A percentile compares a stretch with the other conserved stretches of the same genome.
phyloP scores from a whole-genome alignment of 129 eudicot genomes.

The Gnaphalium uliginosum region DNA sequence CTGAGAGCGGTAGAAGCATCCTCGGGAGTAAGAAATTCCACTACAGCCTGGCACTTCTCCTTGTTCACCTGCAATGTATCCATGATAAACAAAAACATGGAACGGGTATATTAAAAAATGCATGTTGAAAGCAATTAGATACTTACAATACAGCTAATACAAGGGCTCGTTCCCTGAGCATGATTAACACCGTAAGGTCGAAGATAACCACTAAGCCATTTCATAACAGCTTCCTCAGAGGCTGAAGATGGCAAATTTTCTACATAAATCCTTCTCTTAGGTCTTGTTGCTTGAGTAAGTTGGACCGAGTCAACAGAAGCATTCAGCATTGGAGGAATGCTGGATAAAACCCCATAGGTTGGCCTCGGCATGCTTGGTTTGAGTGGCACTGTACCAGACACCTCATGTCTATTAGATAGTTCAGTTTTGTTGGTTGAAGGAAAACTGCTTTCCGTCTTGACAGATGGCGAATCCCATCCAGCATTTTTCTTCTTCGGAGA shows the following conservation, averaged over 20 bases:
- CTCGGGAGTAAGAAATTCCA: slow-evolving; percentile 95
- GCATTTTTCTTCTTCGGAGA: slow-evolving; percentile 75
- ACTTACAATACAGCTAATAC: slow-evolving; percentile 94
- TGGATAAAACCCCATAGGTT: slow-evolving; percentile 40
- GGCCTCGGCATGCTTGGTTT: slow-evolving; percentile 41
- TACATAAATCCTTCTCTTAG: slow-evolving; percentile 91
- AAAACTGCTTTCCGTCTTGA: slow-evolving; percentile 37
- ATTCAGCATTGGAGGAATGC: slow-evolving; percentile 42
- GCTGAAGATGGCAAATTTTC: slow-evolving; percentile 81
- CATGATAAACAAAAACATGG: slow-evolving; percentile 12
- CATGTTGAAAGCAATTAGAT: slow-evolving; percentile 9
- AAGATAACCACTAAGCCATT: slow-evolving; percentile 65
- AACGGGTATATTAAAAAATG: not conserved
- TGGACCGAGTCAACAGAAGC: slow-evolving; percentile 78
- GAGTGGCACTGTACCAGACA: slow-evolving; percentile 32
- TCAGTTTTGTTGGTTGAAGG: slow-evolving; percentile 39
- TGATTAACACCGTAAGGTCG: slow-evolving; percentile 71
- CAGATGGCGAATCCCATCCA: slow-evolving; percentile 62
- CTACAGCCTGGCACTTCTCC: slow-evolving; percentile 94
- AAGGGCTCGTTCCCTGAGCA: slow-evolving; percentile 68
- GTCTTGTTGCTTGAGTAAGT: slow-evolving; percentile 96
- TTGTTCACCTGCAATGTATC: slow-evolving; percentile 71
- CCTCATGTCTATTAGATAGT: slow-evolving; percentile 34
- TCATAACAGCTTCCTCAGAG: slow-evolving; percentile 73
- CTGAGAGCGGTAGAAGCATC: slow-evolving; percentile 85